Evolutionary conservation across 208 protist species (phyloP), one percentile per base, ranked within the genome.

Genomic region (Trypanosoma boissoni): DNA sequence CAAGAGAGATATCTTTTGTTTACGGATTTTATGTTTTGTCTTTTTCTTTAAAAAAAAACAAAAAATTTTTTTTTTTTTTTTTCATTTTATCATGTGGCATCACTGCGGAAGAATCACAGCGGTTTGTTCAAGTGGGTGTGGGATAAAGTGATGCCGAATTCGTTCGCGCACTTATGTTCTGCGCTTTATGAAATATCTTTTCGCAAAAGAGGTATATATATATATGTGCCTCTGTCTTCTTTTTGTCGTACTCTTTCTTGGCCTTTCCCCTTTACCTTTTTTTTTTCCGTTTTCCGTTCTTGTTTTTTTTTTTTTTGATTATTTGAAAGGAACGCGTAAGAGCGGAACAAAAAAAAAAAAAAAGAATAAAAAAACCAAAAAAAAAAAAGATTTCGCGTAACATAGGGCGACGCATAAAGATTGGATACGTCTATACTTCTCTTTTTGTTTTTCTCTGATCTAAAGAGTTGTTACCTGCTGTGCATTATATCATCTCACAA

Each of bases 221-320:
- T 7, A 43, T 26, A 20, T 53, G 20, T 48, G 59, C 44, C 9
- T 37, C 10, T 64, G 26, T 28, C 55, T 66, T 24, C 26, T 32
- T 56, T 51, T 21, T 60, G 29, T 60, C 43, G 50, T 18, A 29
- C 42, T 65, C 18, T 59, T 64, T 58, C 50, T 58, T 37, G 26
- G 5, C 50, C 0, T 39, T 39, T 39, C 34, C 12, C 34, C 34
- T 39, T 39, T 12, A 39, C 12, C 6, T 16, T 39, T 6, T 39
- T 39, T 12, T 12, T 39, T 39, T 12, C 12, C 34, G 6, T 39
- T 39, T 39, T 39, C 12, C 12, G 6, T 6, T 39, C 12, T 39
- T 39, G 8, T 12, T 39, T 39, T 39, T 39, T 39, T 39, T 39
- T 39, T 39, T 39, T 39, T 39, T 39, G 34, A 12, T 39, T 39